Evolutionary conservation across 2,329 filamentous ascomycete species (phyloP).

Genomic region (Talaromyces sp.): DNA sequence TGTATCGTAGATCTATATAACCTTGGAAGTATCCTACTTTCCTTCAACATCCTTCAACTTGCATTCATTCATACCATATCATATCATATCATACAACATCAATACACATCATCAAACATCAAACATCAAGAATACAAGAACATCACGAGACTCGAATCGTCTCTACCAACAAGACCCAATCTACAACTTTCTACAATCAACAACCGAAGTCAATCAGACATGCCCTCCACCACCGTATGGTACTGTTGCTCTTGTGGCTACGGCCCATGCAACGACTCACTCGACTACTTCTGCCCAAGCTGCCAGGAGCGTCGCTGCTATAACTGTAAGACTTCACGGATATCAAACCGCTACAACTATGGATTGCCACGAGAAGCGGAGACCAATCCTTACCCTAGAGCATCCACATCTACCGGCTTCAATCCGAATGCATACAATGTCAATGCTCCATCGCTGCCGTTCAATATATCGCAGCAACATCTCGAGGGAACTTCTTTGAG

Average conservation of each 20-base stretch:
- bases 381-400: not conserved
- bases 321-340: conserved; percentile 16
- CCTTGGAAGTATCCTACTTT: not conserved
- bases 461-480: not conserved
- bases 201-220: conserved; percentile 2
- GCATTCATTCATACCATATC: not conserved
- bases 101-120: not conserved
- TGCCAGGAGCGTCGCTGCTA: conserved; percentile 27
- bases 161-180: not conserved
- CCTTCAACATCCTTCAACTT: not conserved
- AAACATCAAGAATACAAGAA: not conserved
- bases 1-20: not conserved
- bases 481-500: not conserved
- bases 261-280: conserved; percentile 30
- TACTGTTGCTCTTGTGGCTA: conserved; percentile 34
- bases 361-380: not conserved
- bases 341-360: conserved; percentile 2
- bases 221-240: conserved; percentile 25
- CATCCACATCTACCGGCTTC: not conserved
- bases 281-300: conserved; percentile 28
- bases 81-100: not conserved
- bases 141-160: not conserved
- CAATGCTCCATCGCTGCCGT: not conserved
- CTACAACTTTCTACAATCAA: not conserved
- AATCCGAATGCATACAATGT: not conserved